These are phyloP conservation scores for Coemansia sp. DNA, from an alignment of 192 early-diverging fungal genomes.

Conservation along the genomic window DNA sequence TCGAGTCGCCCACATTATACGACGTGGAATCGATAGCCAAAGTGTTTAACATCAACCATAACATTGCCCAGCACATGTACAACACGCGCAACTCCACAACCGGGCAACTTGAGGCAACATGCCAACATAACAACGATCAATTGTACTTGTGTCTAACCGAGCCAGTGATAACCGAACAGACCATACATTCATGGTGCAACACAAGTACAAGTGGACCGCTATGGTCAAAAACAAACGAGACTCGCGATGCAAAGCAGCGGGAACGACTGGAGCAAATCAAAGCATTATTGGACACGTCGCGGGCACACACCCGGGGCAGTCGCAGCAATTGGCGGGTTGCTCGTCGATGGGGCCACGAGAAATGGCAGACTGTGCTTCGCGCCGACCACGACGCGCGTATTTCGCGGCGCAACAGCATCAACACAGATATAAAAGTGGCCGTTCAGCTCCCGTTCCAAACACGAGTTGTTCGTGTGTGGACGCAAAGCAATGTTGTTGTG, in stretches of 20 bases:
- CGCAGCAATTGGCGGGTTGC: neutral
- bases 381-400: neutral
- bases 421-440: no score
- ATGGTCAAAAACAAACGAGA: no score
- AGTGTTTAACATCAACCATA: slow-evolving; percentile 8
- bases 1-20: neutral
- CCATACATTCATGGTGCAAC: neutral
- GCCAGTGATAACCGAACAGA: neutral
- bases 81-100: neutral
- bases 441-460: neutral
- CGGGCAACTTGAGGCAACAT: neutral
- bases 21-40: slow-evolving; percentile 1
- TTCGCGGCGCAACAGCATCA: no score
- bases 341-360: slow-evolving; percentile 1
- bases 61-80: neutral
- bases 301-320: neutral
- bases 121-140: neutral
- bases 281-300: neutral
- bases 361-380: neutral
- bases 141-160: slow-evolving; percentile 13
- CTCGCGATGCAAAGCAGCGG: neutral
- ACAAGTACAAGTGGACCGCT: no score
- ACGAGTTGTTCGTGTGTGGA: neutral
- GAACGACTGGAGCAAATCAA: neutral
- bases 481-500: neutral